Evolutionary conservation across 805 yeast species (phyloP), one percentile per base, ranked within the genome.

Genomic region (Starmerella apicola): DNA sequence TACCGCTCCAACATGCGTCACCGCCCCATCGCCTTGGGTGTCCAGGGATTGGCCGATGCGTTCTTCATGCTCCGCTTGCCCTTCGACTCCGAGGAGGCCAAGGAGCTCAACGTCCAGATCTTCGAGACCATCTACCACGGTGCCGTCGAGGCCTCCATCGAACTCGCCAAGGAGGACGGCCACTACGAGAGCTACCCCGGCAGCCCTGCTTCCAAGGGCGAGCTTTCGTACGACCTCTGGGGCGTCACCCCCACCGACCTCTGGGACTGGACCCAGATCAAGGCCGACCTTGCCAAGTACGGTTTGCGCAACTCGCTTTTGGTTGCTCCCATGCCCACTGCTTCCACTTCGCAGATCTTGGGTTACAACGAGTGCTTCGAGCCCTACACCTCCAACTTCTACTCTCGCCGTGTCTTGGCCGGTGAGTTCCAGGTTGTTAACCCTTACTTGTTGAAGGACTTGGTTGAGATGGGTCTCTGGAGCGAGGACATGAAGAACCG

Each of bases 111-210:
- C 63, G 67, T 71, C 39, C 86, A 82, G 61, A 84, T 88, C 43
- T 88, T 86, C 60, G 97, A 88, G 67, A 88, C 97, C 19, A 83
- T 88, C 32, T 88, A 88, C 61, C 97, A 88, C 59, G 97, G 81
- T 32, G 84, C 95, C 21, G 66, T 86, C 32, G 95, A 85, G 64
- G 73, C 84, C 20, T 86, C 96, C 8, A 62, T 75, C 42, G 96
- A 88, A 60, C 62, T 86, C 38, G 94, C 97, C 4, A 52, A 60
- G 40, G 64, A 59, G 41, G 63, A 69, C 16, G 96, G 96, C 10
- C 60, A 75, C 3, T 91, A 88, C 55, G 72, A 70, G 50, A 60
- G 81, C 7, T 88, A 74, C 60, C 64, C 66, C 48, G 95, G 95
- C 6, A 84, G 95, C 18, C 97, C 97, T 39, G 80, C 93, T 7